Conservation (phyloP, 2,329 filamentous ascomycete species). For the Exophiala alcalophila region DNA sequence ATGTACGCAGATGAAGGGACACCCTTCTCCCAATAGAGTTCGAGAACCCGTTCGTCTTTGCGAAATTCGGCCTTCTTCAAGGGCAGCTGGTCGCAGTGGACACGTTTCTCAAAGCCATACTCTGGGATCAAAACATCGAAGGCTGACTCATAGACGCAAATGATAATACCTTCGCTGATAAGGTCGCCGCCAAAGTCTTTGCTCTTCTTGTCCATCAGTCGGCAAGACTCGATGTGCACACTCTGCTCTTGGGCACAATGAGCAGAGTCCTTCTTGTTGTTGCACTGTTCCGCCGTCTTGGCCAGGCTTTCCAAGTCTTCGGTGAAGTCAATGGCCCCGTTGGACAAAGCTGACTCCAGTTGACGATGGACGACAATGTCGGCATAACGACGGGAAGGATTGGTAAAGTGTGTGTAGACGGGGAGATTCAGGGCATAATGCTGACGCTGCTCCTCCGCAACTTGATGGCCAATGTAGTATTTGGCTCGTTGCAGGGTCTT, state of each 20-base stretch:
- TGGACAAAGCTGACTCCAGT: conserved; percentile 79
- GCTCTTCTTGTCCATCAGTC: conserved; percentile 88
- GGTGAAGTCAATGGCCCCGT: conserved; percentile 76
- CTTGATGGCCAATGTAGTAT: conserved; percentile 84
- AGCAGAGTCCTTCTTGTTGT: conserved; percentile 98
- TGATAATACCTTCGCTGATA: conserved; percentile 90
- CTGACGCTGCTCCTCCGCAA: conserved; percentile 70
- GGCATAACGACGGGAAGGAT: conserved; percentile 88
- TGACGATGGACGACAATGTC: conserved; percentile 96
- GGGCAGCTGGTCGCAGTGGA: conserved; percentile 96
- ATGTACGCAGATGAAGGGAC: conserved; percentile 94
- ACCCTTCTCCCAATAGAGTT: conserved; percentile 99
- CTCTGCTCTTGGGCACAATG: conserved; percentile 98
- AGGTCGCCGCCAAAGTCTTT: conserved; percentile 85
- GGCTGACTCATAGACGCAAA: conserved; percentile 97
- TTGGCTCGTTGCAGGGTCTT: conserved; percentile 97
- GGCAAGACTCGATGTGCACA: conserved; percentile 96
- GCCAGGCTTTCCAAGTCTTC: conserved; percentile 84
- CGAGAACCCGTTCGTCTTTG: conserved; percentile 89
- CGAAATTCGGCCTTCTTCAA: conserved; percentile 98
- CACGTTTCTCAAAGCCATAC: conserved; percentile 98
- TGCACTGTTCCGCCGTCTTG: conserved; percentile 93
- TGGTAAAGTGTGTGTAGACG: conserved; percentile 95
- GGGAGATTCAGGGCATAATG: conserved; percentile 93
- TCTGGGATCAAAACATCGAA: conserved; percentile 98